Base-by-base conservation (phyloP, 768 basidiomycete species). In the Xerocomus spinulosus region DNA sequence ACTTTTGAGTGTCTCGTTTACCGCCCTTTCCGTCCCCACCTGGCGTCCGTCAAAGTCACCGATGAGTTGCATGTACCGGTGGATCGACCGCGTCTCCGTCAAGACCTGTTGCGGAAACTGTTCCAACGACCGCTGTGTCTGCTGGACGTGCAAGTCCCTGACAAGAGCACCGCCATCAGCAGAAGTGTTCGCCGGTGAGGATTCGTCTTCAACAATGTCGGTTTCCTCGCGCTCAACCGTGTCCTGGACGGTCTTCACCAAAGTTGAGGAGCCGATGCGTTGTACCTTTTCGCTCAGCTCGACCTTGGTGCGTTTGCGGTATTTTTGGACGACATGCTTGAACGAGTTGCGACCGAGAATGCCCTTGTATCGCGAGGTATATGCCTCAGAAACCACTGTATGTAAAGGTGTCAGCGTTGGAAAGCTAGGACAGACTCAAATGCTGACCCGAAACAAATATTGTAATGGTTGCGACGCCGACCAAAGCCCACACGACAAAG, bases 391-490 rank as follows among this genome's bases (percentile, higher is more conserved):
- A 24, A 86, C 55, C 42, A 87, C 84, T 83, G 57, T 1, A 5
- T 17, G 14, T 1, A n/a, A n/a, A n/a, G 9, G 24, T 9, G 10
- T 59, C 28, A 56, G 21, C 8, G 15, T 13, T 4, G 10, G 18
- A 3, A 15, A 17, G 9, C 9, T 12, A 28, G 15, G 4, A 40
- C 3, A 15, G 17, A 13, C 38, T 43, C 3, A 18, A n/a, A 42
- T 15, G 8, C 77, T 8, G 35, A 85, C 86, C 77, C 7, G 87
- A 83, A 49, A 89, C 74, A 13, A 89, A 70, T 23, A 86, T 79
- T 0, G 88, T 87, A 80, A 90, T 79, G 1, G 85, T 80, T 2
- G 74, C 85, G 13, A 89, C 82, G 14, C 87, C 89, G 7, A 88
- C 66, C 29, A 91, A 63, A 0, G 87, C 84, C 88, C 88, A 90